These are phyloP conservation scores for Yamadazyma tumulicola DNA, from an alignment of 805 yeast species.

Conservation along the genomic window DNA sequence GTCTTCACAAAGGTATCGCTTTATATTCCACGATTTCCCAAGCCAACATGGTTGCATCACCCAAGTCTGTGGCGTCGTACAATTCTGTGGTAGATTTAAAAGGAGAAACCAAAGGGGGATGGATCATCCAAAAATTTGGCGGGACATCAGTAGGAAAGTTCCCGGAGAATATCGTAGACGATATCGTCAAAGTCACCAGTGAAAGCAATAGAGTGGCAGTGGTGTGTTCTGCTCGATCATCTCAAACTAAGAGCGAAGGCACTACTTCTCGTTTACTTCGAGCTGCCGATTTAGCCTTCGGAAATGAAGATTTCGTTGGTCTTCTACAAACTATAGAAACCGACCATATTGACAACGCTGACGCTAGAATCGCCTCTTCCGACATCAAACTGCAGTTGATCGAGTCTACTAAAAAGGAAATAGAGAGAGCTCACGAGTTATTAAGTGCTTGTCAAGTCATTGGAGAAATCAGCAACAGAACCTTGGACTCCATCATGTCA, in stretches of 20 bases:
- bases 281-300: conserved; percentile 78
- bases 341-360: conserved; percentile 80
- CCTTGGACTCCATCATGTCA: conserved; percentile 86
- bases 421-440: conserved; percentile 64
- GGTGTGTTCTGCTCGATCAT: conserved; percentile 93
- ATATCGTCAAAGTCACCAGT: conserved; percentile 70
- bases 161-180: conserved; percentile 78
- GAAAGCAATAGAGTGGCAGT: conserved; percentile 72
- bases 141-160: conserved; percentile 97
- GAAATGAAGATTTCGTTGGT: conserved; percentile 53
- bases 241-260: conserved; percentile 89
- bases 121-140: conserved; percentile 84
- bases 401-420: conserved; percentile 57
- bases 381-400: conserved; percentile 53
- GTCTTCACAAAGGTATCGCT: background rate
- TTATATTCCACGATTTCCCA: too few relatives aligned
- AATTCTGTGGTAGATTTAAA: conserved; percentile 41
- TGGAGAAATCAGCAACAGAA: conserved; percentile 87
- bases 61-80: conserved; percentile 24
- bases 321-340: conserved; percentile 65
- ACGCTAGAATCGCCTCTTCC: conserved; percentile 41
- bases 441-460: conserved; percentile 85
- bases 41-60: conserved; percentile 15
- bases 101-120: conserved; percentile 17
- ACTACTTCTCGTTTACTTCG: conserved; percentile 82